Conservation (phyloP, 1,284 basidiomycete species). For the Trichosporon ovoides region DNA sequence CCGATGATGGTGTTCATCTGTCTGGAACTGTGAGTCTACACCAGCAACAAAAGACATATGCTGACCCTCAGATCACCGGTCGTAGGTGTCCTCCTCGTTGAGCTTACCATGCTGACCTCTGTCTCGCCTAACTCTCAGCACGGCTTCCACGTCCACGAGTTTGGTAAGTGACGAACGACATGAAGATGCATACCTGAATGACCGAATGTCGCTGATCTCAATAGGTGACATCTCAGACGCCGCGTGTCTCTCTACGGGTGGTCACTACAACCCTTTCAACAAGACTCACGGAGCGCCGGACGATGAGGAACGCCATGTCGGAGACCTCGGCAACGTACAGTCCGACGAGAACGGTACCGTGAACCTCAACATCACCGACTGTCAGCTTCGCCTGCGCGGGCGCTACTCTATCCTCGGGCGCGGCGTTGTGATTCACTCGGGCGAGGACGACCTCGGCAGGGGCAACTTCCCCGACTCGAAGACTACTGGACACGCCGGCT, state of each 20-base stretch:
- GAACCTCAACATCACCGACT: not conserved
- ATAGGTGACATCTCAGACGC: slow-evolving; percentile 11
- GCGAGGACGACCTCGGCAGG: slow-evolving; percentile 17
- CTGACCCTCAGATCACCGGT: too few species aligned
- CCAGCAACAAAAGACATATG: too few species aligned
- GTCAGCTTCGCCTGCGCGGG: slow-evolving; percentile 8
- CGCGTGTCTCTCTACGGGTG: slow-evolving; percentile 11
- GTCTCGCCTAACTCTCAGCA: too few species aligned
- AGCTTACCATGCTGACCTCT: too few species aligned
- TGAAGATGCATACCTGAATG: too few species aligned
- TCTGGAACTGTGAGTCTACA: slow-evolving; percentile 15
- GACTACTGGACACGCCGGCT: slow-evolving; percentile 18
- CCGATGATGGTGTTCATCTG: slow-evolving; percentile 6
- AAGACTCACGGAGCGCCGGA: slow-evolving; percentile 13
- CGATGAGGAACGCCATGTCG: slow-evolving; percentile 14
- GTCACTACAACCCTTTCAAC: slow-evolving; percentile 21
- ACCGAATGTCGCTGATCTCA: too few species aligned
- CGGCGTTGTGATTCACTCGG: slow-evolving; percentile 17
- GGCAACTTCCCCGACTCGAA: slow-evolving; percentile 14
- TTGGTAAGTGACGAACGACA: too few species aligned
- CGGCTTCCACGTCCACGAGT: too few species aligned
- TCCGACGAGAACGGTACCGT: slow-evolving; percentile 32
- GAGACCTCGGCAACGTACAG: slow-evolving; percentile 21
- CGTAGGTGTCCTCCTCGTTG: too few species aligned
- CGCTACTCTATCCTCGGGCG: slow-evolving; percentile 11